Evolutionary conservation across 805 yeast genomes (phyloP), one percentile per base, ranked within the genome.

Genomic region (Cyberlindnera xishuangbannaensis): DNA sequence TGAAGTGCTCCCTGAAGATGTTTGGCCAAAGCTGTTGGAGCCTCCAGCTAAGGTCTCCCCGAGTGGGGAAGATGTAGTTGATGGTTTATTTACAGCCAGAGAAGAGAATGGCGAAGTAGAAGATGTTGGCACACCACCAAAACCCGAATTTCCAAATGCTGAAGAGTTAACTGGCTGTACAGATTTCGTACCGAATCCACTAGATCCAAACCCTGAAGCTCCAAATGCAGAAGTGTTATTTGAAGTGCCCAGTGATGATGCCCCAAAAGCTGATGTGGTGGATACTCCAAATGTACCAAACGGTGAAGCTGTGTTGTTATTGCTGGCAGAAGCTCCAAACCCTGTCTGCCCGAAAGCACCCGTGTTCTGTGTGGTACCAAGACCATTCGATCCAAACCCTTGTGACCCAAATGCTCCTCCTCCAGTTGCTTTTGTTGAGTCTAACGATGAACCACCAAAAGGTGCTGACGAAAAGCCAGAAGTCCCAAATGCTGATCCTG

Each of bases 11-110:
- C 32, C 24, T n/a, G 32, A 31, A 21, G 30, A 30, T 20, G 30
- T 4, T 16, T 36, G 30, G 5, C 55, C 58, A 47, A 53, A 52
- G 14, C 56, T 48, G 7, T 54, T 39, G 5, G 14, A 6, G 6
- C 18, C 35, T 14, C 16, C 8, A 18, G 33, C 15, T 4, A n/a
- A n/a, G n/a, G n/a, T n/a, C n/a, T n/a, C n/a, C n/a, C 31, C 36
- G 15, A 27, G 22, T 18, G 28, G 22, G 2, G 31, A 13, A 14
- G 25, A 27, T 11, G 31, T 26, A 39, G 33, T 21, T 9, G 26
- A 8, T 17, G 40, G n/a, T 25, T 26, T 18, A 5, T 15, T 24
- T 6, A 16, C 15, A 17, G 30, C 43, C 20, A 35, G 34, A 21
- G 40, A 27, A 12, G 40, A 27, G 18, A 34, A 9, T 3, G 30